These are phyloP conservation scores for Pseudotsuga menziesii DNA, from an alignment of 75 land plant species.

Conservation along the genomic window DNA sequence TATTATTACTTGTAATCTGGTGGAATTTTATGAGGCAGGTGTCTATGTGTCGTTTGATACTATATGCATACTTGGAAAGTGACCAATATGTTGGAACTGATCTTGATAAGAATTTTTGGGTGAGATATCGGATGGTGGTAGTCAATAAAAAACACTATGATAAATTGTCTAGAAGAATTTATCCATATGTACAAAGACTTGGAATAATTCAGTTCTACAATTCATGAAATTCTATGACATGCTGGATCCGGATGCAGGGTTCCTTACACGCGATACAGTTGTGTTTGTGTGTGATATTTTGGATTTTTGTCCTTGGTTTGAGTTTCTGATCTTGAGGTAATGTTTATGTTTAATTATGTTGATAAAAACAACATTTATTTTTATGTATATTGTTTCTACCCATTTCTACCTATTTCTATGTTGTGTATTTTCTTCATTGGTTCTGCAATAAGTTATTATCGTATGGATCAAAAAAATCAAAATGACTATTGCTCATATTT, in stretches of 20 bases:
- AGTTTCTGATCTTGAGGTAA: constrained; percentile 52
- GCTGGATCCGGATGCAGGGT: constrained; percentile 56
- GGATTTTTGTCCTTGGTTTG: constrained; percentile 59
- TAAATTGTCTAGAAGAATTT: constrained; percentile 49
- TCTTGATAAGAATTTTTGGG: constrained; percentile 50
- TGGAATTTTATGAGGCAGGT: constrained; percentile 23
- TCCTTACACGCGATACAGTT: constrained; percentile 42
- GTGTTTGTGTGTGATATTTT: constrained; percentile 49
- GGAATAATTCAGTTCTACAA: constrained; percentile 55
- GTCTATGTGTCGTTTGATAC: constrained; percentile 57
- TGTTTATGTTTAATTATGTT: not conserved
- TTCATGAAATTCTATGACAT: constrained; percentile 58
- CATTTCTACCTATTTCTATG: not conserved
- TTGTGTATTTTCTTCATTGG: not conserved
- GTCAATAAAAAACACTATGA: constrained; percentile 47
- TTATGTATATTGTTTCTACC: not conserved
- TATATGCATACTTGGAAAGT: constrained; percentile 46
- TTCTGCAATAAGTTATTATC: not conserved
- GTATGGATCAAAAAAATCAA: not conserved
- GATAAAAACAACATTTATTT: not conserved
- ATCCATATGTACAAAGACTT: constrained; percentile 52
- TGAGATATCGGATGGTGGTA: constrained; percentile 53
- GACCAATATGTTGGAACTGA: constrained; percentile 48
- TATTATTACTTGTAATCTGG: not conserved
- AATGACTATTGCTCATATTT: not conserved